Evolutionary conservation across 805 yeast species (phyloP).

Genomic region (Debaryomyces tyrocola): DNA sequence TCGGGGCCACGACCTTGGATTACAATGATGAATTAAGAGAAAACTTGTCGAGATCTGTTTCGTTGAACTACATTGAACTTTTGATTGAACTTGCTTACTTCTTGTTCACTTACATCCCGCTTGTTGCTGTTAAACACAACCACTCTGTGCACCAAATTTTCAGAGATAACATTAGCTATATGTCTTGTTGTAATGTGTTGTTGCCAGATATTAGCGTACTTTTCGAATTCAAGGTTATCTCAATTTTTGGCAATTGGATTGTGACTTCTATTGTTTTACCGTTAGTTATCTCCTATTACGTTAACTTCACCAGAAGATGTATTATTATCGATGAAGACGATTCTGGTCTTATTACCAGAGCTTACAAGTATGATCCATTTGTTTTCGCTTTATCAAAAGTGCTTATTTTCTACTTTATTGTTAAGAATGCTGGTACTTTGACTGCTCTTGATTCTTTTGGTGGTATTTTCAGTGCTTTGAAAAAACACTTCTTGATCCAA

Average conservation of each 20-base stretch:
- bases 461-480: conserved; percentile 26
- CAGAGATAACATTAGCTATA: conserved; percentile 29
- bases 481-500: conserved; percentile 32
- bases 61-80: conserved; percentile 34
- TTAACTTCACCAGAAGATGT: conserved; percentile 50
- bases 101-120: conserved; percentile 33
- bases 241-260: conserved; percentile 43
- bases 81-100: conserved; percentile 29
- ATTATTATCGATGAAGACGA: conserved; percentile 35
- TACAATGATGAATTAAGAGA: conserved; percentile 40
- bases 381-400: conserved; percentile 50
- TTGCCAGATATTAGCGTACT: conserved; percentile 40
- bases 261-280: conserved; percentile 43
- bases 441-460: conserved; percentile 23
- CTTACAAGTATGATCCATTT: conserved; percentile 53
- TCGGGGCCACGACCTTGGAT: conserved; percentile 36
- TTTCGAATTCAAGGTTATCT: conserved; percentile 22
- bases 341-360: conserved; percentile 33
- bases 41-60: conserved; percentile 34
- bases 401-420: conserved; percentile 39
- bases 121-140: conserved; percentile 37
- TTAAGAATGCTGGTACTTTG: conserved; percentile 31
- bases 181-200: conserved; percentile 20
- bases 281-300: conserved; percentile 44
- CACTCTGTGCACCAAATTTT: conserved; percentile 34